These are phyloP conservation scores for Claviceps humidiphila DNA, from an alignment of 2,329 filamentous ascomycete species.

Conservation along the genomic window DNA sequence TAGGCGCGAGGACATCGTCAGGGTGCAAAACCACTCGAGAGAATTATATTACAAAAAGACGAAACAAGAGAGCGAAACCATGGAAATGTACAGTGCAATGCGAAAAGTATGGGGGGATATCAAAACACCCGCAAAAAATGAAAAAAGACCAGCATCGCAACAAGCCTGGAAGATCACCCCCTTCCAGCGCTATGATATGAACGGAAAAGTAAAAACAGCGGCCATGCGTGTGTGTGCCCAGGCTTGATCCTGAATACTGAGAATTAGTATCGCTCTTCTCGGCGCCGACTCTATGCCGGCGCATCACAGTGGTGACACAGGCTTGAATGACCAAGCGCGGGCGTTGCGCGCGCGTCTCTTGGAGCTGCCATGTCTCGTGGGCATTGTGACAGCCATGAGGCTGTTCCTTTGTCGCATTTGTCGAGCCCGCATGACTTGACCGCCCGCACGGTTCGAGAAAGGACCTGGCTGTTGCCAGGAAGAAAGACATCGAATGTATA, in stretches of 20 bases:
- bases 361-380: no score
- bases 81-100: not conserved
- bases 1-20: no score
- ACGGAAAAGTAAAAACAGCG: not conserved
- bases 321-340: not conserved
- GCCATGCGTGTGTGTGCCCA: not conserved
- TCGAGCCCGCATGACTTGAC: no score
- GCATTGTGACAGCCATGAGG: no score
- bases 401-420: no score
- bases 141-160: not conserved
- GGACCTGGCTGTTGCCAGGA: no score
- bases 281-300: not conserved
- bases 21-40: no score
- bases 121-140: not conserved
- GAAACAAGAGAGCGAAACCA: constrained; percentile 1
- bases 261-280: not conserved
- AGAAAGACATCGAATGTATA: no score
- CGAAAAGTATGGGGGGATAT: constrained; percentile 2
- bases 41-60: not conserved
- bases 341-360: not conserved
- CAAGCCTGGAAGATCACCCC: not conserved
- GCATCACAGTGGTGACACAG: not conserved
- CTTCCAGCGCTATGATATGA: not conserved
- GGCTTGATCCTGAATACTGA: not conserved
- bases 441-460: no score